These are phyloP conservation scores for Saraca asoca DNA, from an alignment of 331 rosid genomes.

Conservation along the genomic window DNA sequence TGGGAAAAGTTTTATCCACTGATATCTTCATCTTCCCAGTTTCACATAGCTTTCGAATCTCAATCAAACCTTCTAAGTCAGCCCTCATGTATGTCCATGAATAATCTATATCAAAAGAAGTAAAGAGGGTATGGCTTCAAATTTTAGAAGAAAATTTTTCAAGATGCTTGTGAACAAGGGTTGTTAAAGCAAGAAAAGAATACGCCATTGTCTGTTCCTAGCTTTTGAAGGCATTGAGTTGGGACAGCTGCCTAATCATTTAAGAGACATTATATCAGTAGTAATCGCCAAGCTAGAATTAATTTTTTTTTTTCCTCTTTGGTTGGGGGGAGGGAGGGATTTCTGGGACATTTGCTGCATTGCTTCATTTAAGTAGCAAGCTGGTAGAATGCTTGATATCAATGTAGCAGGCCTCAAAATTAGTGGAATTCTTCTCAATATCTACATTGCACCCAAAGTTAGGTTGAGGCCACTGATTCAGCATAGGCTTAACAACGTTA, in stretches of 20 bases:
- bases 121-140: conserved; percentile 11
- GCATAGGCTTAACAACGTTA: too few species aligned
- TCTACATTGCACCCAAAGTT: neutral
- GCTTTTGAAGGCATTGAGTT: neutral
- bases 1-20: conserved; percentile 79
- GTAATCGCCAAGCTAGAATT: too few species aligned
- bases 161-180: conserved; percentile 1
- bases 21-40: conserved; percentile 83
- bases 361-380: conserved; percentile 9
- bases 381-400: conserved; percentile 4
- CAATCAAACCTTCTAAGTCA: conserved; percentile 78
- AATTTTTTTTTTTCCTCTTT: conserved; percentile 1
- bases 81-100: conserved; percentile 93
- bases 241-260: conserved; percentile 5
- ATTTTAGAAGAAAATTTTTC: neutral
- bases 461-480: neutral
- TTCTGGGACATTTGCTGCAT: neutral
- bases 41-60: conserved; percentile 74
- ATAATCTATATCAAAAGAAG: conserved; percentile 62
- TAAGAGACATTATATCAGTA: too few species aligned
- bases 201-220: conserved; percentile 1
- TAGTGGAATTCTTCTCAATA: neutral
- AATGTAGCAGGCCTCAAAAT: neutral
- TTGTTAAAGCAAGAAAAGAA: neutral
- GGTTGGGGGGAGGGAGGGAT: neutral